Evolutionary conservation across 768 basidiomycete species (phyloP), one percentile per base, ranked within the genome.

Genomic region (Fomitopsis serialis): DNA sequence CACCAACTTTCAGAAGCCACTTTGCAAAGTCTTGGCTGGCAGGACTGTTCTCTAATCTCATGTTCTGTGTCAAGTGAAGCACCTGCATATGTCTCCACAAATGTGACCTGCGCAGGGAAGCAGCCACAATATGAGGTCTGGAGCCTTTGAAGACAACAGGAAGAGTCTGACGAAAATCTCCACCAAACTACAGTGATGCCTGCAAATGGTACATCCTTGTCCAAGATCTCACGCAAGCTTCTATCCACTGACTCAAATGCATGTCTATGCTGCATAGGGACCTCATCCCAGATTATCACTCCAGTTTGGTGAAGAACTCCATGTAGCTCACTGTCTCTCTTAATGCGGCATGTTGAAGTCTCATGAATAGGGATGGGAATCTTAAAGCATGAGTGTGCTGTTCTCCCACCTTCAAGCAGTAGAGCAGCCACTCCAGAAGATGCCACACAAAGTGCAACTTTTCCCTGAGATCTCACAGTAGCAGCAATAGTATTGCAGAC

Each of bases 391-490:
- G 75, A 78, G 55, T 81, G 75, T 0, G 76, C 67, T 22, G 79
- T 81, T 2, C 69, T 61, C 1, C 78, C 79, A 43, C 74, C 72
- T 9, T 47, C 53, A 0, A 79, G 60, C 0, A 81, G 64, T 11
- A 78, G 60, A 1, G 78, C 65, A 8, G 78, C 74, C 50, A 80
- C 74, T 0, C 78, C 77, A 35, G 77, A 78, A 1, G 78, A 80
- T 12, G 77, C 74, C 13, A 76, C 74, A 72, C 73, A 78, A 2
- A 81, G 65, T 1, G 74, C 66, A 61, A 78, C 68, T 23, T 58
- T 23, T 0, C 66, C 65, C 12, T 62, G 42, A 8, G 56, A 54
- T 12, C 65, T 56, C 1, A 77, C 21, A 12, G 57, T 37, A 35
- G 62, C 36, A 56, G 69, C 66, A 42, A 71, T 29, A 0, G 73